These are phyloP conservation scores for Penicillium concentricum DNA, from an alignment of 2,329 filamentous ascomycete species.

Conservation along the genomic window DNA sequence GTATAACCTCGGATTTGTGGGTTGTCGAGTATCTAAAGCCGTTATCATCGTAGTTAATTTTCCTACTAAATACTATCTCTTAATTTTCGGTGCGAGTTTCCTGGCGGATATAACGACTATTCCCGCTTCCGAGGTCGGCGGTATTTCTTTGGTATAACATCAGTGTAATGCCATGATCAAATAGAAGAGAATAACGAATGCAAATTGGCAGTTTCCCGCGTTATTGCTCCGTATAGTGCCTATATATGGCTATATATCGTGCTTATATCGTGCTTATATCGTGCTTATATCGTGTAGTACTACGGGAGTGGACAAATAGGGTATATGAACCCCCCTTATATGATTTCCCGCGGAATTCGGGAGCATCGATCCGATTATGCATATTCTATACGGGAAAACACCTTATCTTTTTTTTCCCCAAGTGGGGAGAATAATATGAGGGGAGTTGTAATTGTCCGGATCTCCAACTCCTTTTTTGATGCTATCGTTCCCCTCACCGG, in stretches of 20 bases:
- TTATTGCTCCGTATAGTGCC: background rate
- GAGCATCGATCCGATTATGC: slow-evolving; percentile 1
- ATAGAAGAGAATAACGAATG: background rate
- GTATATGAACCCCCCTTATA: background rate
- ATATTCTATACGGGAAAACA: background rate
- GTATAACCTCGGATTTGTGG: background rate
- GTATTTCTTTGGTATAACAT: background rate
- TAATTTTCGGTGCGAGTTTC: background rate
- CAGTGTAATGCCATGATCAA: background rate
- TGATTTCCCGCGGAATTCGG: background rate
- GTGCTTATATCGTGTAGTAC: background rate
- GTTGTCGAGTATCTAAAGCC: too few relatives aligned
- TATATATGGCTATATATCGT: background rate
- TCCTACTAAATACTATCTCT: background rate
- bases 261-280: background rate
- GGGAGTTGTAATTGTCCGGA: background rate
- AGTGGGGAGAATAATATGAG: slow-evolving; percentile 1
- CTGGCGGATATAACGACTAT: background rate
- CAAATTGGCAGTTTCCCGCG: background rate
- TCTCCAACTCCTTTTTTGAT: slow-evolving; percentile 6
- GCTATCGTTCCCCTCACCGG: slow-evolving; percentile 18
- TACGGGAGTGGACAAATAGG: background rate
- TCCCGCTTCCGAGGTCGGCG: background rate
- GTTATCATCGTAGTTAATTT: background rate
- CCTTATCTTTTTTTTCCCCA: background rate